phyloP scores from a whole-genome alignment of 148 eudicot genomes.

The Camellia lanceoleosa region DNA sequence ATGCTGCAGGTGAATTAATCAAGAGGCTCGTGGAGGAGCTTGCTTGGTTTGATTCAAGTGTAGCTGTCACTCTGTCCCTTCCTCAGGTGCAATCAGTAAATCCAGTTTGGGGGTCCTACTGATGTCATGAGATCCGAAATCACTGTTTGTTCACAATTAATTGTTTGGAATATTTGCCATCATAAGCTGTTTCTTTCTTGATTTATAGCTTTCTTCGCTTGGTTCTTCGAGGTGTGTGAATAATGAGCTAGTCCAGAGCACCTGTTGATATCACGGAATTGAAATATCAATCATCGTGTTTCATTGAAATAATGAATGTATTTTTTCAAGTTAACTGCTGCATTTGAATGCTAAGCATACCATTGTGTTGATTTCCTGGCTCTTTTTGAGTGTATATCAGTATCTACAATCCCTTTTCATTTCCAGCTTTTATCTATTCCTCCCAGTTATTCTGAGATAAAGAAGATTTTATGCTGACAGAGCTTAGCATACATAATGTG shows the following conservation, averaged over 20 bases:
- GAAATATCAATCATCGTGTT: no score
- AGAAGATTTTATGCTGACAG: no score
- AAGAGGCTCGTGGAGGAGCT: conserved; percentile 50
- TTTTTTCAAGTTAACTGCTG: no score
- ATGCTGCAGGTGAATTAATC: conserved; percentile 52
- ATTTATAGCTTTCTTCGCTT: not conserved
- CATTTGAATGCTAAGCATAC: no score
- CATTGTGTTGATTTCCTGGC: no score
- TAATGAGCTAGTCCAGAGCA: not conserved
- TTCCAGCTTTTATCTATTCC: no score
- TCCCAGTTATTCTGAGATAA: no score
- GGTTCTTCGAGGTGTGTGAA: not conserved
- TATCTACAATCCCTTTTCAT: no score
- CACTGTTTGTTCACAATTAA: no score
- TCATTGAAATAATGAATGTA: no score
- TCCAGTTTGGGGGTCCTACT: conserved; percentile 30
- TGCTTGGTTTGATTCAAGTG: conserved; percentile 36
- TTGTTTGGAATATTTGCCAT: not conserved
- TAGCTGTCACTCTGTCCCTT: conserved; percentile 19
- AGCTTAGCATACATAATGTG: no score
- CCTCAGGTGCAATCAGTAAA: conserved; percentile 11
- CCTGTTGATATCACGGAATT: not conserved
- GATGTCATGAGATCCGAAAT: conserved; percentile 8
- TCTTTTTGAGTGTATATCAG: no score
- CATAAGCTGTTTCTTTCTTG: not conserved